These are phyloP conservation scores for Xylariales sp. DNA, from an alignment of 2,329 filamentous ascomycete genomes.

Conservation along the genomic window DNA sequence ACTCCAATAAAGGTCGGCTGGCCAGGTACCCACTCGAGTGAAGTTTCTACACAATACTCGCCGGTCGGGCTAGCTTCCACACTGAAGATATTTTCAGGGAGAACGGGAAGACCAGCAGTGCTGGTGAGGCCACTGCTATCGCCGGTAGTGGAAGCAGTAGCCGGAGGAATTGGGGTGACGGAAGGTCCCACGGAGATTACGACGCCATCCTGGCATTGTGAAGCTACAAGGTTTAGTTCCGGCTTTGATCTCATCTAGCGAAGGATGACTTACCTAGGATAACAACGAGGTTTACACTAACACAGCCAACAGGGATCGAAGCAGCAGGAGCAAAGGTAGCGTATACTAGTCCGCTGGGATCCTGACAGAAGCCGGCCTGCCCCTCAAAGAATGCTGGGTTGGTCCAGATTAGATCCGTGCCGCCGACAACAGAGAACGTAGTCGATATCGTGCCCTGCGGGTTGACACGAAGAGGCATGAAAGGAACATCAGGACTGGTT, in stretches of 20 bases:
- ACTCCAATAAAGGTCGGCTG: conserved; percentile 1
- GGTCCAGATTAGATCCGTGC: background rate
- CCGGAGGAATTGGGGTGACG: background rate
- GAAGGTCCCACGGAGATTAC: background rate
- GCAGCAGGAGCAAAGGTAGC: background rate
- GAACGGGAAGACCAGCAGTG: background rate
- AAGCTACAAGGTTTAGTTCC: background rate
- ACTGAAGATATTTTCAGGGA: background rate
- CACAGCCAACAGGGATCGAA: background rate
- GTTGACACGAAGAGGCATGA: background rate
- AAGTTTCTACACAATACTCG: background rate
- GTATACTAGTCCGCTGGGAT: background rate
- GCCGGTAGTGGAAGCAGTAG: background rate
- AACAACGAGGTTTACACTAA: background rate
- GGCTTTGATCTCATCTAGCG: background rate
- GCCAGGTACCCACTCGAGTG: background rate
- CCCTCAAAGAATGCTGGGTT: background rate
- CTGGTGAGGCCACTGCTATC: background rate
- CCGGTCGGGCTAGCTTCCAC: background rate
- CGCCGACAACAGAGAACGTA: background rate
- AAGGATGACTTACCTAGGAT: background rate
- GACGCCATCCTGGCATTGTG: background rate
- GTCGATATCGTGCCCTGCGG: background rate
- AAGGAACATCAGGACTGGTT: background rate
- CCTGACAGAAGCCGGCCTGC: background rate